phyloP scores from a whole-genome alignment of 176 grass and related monocot species.

The Leersia perrieri region DNA sequence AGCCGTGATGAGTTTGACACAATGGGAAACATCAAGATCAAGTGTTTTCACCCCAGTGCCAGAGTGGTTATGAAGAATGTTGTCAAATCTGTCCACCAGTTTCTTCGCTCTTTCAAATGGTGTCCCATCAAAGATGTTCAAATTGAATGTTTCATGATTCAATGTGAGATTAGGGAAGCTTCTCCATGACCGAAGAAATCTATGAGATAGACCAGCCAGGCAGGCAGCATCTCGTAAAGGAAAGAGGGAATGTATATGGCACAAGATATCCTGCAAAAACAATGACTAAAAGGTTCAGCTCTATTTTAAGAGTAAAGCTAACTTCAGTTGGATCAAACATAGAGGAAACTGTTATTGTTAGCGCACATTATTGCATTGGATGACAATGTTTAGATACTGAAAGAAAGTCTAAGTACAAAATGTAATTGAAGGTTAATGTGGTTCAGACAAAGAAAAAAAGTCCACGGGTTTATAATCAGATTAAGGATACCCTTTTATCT shows the following conservation, averaged over 20 bases:
- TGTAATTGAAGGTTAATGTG: neutral
- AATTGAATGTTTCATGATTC: neutral
- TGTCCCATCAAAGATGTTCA: neutral
- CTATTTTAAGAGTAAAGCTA: neutral
- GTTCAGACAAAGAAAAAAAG: too few relatives aligned
- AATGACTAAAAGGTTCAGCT: neutral
- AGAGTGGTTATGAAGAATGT: slow-evolving; percentile 18
- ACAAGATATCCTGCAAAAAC: slow-evolving; percentile 9
- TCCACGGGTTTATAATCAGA: too few relatives aligned
- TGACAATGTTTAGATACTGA: neutral
- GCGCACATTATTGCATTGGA: neutral
- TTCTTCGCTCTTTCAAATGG: neutral
- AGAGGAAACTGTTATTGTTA: neutral
- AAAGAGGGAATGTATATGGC: slow-evolving; percentile 14
- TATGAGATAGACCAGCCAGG: neutral
- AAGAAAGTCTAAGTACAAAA: neutral
- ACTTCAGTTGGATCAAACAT: neutral
- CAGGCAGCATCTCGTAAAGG: neutral
- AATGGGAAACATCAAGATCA: neutral
- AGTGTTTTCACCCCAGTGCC: slow-evolving; percentile 17
- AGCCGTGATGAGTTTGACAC: neutral
- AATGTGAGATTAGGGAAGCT: slow-evolving; percentile 18
- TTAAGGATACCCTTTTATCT: neutral
- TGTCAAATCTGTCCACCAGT: neutral
- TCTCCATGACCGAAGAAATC: slow-evolving; percentile 19